Evolutionary conservation across 441 rosid species (phyloP), one percentile per base, ranked within the genome.

Genomic region (Manihot esculenta): DNA sequence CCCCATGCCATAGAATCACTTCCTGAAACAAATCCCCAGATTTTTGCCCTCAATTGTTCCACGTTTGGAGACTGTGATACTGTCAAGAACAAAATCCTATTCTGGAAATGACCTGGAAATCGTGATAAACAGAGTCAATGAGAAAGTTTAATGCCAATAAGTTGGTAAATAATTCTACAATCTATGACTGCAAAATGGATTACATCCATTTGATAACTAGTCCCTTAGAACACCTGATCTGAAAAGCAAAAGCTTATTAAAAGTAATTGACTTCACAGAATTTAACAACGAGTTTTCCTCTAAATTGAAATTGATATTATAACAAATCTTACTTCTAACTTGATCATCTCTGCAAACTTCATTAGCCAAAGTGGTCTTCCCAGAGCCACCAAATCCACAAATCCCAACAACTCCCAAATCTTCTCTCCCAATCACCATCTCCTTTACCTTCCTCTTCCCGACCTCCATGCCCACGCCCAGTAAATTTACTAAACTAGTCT

Each of bases 11-110:
- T 15, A 10, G 60, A 79, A 67, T 84, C 76, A 58, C 44, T 45
- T 42, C 85, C 92, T 24, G 76, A 69, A 42, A 92, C 45, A 71
- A 80, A 89, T 23, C 68, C 74, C 84, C 65, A 77, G 10, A 90
- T 83, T 71, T 10, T 72, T 17, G 76, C 62, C 76, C 68, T 87
- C 38, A 92, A 63, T 30, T 63, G 80, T 71, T 83, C 89, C 58
- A 87, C 23, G 76, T 88, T 76, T 8, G 99, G 99, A 62, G 97
- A 92, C 68, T 90, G 94, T 26, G 99, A 94, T 18, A 89, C 95
- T 0, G 88, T 92, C 72, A 89, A 71, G 77, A 88, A 89, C 83
- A 89, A 71, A 77, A 89, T 69, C 74, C 81, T 73, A 78, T 74
- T 48, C 72, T 78, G 75, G 64, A 88, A 93, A 30, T 85, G 50